Conservation (phyloP, 2,329 filamentous ascomycete genomes). For the Aspergillus pseudoglaucus region DNA sequence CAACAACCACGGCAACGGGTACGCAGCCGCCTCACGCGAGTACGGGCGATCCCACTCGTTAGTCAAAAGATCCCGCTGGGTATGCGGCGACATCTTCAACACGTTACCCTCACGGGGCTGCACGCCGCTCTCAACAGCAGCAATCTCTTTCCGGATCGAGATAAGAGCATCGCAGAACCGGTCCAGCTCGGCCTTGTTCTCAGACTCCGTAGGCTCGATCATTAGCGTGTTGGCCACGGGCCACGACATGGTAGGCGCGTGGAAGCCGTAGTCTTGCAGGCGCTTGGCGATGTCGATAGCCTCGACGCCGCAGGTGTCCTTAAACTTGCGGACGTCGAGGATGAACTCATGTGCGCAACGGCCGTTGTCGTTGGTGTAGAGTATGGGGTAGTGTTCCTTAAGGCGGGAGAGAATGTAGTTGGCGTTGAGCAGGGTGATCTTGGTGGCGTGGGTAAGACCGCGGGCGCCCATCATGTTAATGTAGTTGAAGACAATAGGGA, state of each 20-base stretch:
- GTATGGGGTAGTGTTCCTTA: slow-evolving; percentile 75
- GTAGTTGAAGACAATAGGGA: slow-evolving; percentile 92
- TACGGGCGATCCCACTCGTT: slow-evolving; percentile 80
- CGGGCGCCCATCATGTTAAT: slow-evolving; percentile 85
- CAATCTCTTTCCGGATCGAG: slow-evolving; percentile 77
- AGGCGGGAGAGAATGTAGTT: slow-evolving; percentile 93
- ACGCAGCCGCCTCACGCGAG: slow-evolving; percentile 73
- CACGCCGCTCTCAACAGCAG: slow-evolving; percentile 71
- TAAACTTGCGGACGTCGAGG: slow-evolving; percentile 78
- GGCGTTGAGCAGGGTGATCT: slow-evolving; percentile 88
- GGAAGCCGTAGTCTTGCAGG: slow-evolving; percentile 94
- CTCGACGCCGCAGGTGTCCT: slow-evolving; percentile 74
- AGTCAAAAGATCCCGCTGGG: slow-evolving; percentile 68
- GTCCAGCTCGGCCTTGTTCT: slow-evolving; percentile 86
- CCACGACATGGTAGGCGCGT: slow-evolving; percentile 95
- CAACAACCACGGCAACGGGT: slow-evolving; percentile 71
- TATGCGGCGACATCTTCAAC: slow-evolving; percentile 83
- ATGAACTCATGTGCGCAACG: slow-evolving; percentile 98
- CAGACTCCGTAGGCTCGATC: slow-evolving; percentile 95
- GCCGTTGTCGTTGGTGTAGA: slow-evolving; percentile 86
- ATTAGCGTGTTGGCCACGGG: slow-evolving; percentile 92
- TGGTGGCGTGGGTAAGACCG: slow-evolving; percentile 81
- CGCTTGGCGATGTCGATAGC: slow-evolving; percentile 95
- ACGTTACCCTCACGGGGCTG: slow-evolving; percentile 72
- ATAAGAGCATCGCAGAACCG: slow-evolving; percentile 88